These are phyloP conservation scores for Begonia loranthoides DNA, from an alignment of 306 rosid genomes.

Conservation along the genomic window DNA sequence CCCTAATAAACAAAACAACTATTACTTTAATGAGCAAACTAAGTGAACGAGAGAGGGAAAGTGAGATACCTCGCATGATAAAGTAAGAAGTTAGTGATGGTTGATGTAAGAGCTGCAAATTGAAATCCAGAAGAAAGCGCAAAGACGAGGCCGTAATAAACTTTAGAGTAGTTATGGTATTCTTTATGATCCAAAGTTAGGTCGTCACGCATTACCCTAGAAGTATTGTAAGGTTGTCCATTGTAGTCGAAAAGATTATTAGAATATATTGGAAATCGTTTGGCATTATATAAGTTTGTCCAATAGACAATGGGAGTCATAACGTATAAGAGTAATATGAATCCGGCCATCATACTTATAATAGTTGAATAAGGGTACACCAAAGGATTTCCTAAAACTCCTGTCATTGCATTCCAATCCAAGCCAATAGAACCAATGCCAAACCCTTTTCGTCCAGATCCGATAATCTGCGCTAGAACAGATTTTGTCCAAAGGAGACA, in stretches of 20 bases:
- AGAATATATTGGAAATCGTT: background rate
- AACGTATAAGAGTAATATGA: slow-evolving; percentile 4
- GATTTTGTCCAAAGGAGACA: background rate
- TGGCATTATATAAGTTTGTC: background rate
- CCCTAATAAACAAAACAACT: background rate
- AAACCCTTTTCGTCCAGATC: background rate
- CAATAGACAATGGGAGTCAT: slow-evolving; percentile 4
- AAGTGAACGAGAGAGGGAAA: background rate
- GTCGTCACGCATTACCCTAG: background rate
- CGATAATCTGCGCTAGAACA: background rate
- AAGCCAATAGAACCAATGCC: background rate
- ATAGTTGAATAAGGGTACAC: background rate
- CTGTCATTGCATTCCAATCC: background rate
- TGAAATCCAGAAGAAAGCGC: background rate
- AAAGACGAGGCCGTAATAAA: background rate
- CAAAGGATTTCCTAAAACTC: background rate
- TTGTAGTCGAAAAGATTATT: background rate
- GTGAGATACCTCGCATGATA: background rate
- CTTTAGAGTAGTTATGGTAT: background rate
- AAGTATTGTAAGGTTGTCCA: background rate
- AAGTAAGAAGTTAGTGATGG: background rate
- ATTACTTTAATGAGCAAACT: background rate
- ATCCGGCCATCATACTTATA: background rate
- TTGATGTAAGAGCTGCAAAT: background rate
- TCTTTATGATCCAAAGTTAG: background rate